Evolutionary conservation across 2,329 filamentous ascomycete species (phyloP).

Genomic region (Pezicula radicicola): DNA sequence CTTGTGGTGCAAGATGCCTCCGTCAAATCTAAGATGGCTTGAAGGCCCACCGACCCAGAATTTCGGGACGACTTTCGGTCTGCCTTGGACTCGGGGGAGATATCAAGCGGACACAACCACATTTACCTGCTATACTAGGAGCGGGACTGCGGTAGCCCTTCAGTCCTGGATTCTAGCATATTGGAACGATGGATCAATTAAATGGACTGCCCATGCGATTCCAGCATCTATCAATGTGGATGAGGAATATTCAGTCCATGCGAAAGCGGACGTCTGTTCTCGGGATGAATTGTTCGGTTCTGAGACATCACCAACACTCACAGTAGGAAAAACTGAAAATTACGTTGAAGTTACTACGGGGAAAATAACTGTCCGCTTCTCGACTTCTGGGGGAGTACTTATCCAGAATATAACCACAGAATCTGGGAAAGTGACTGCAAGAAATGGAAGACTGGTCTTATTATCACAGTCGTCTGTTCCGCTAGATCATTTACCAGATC

Average conservation of each 20-base stretch:
- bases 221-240: slow-evolving; percentile 35
- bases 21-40: slow-evolving; percentile 8
- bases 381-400: slow-evolving; percentile 11
- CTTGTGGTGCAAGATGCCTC: not conserved
- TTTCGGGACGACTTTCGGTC: slow-evolving; percentile 17
- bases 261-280: not conserved
- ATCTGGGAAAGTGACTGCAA: slow-evolving; percentile 11
- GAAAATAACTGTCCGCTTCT: slow-evolving; percentile 12
- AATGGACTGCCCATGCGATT: slow-evolving; percentile 59
- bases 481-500: slow-evolving; percentile 32
- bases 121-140: slow-evolving; percentile 10
- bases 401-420: slow-evolving; percentile 13
- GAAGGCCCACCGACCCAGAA: slow-evolving; percentile 12
- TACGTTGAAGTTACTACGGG: slow-evolving; percentile 13
- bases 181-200: slow-evolving; percentile 59
- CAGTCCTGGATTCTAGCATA: slow-evolving; percentile 57
- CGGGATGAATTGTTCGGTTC: not conserved
- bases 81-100: slow-evolving; percentile 16
- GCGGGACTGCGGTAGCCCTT: slow-evolving; percentile 19
- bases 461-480: slow-evolving; percentile 46
- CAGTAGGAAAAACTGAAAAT: not conserved
- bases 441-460: slow-evolving; percentile 47
- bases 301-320: not conserved
- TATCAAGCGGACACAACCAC: slow-evolving; percentile 9
- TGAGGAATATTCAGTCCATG: slow-evolving; percentile 40